Conservation (phyloP, 1,284 basidiomycete species). For the Xanthoconium separans region DNA sequence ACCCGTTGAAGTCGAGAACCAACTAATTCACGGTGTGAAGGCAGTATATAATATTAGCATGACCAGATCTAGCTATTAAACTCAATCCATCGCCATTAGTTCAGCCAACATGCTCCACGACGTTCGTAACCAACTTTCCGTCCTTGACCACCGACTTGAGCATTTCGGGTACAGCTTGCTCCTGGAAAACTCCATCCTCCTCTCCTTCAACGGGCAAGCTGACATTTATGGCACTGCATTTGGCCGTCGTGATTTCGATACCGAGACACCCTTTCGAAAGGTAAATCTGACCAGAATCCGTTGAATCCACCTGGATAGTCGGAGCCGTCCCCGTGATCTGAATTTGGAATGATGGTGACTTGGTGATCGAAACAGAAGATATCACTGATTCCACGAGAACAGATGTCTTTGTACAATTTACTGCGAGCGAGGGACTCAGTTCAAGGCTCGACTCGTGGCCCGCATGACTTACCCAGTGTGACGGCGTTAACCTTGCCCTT, state of each 20-base stretch:
- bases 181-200: constrained; percentile 90
- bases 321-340: constrained; percentile 91
- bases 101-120: constrained; percentile 87
- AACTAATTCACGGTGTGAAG: background rate
- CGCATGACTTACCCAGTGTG: constrained; percentile 68
- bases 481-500: constrained; percentile 97
- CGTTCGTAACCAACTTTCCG: constrained; percentile 85
- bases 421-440: constrained; percentile 40
- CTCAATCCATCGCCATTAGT: background rate
- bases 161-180: constrained; percentile 95
- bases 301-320: constrained; percentile 92
- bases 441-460: background rate
- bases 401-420: constrained; percentile 88
- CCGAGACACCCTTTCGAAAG: constrained; percentile 80
- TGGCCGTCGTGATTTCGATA: constrained; percentile 91
- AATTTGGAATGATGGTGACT: constrained; percentile 89
- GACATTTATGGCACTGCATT: constrained; percentile 94
- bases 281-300: constrained; percentile 95
- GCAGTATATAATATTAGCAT: background rate
- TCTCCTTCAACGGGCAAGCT: constrained; percentile 85
- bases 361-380: constrained; percentile 84
- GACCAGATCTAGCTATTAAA: background rate
- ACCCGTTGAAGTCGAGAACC: too few relatives aligned
- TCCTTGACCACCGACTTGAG: constrained; percentile 80
- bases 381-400: constrained; percentile 91